phyloP scores from a whole-genome alignment of 1,284 basidiomycete species.

The Meira nashicola region DNA sequence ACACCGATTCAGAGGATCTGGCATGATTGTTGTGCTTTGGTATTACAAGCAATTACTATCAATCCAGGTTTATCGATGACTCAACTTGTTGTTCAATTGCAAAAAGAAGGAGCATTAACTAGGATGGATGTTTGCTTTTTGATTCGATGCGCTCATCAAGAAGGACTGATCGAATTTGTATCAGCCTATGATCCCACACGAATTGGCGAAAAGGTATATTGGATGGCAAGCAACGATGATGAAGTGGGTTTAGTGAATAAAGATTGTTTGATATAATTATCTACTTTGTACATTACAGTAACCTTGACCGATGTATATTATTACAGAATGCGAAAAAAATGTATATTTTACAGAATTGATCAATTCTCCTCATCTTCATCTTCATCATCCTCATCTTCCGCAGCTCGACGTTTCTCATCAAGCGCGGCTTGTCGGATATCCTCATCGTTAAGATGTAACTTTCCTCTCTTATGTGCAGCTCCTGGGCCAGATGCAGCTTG shows the following conservation, averaged over 20 bases:
- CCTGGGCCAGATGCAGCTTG: too few species aligned
- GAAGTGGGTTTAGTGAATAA: neutral
- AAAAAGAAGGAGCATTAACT: neutral
- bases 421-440: slow-evolving; percentile 28
- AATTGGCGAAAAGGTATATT: neutral
- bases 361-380: slow-evolving; percentile 10
- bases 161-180: neutral
- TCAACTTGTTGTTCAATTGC: neutral
- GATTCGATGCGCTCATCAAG: neutral
- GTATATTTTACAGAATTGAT: neutral
- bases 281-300: neutral
- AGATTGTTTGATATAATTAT: neutral
- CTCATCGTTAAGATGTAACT: slow-evolving; percentile 28
- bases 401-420: slow-evolving; percentile 17
- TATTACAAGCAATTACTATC: neutral
- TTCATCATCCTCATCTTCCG: slow-evolving; percentile 25
- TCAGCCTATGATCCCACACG: neutral
- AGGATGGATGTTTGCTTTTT: neutral
- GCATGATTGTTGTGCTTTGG: neutral
- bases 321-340: neutral
- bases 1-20: neutral
- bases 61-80: neutral
- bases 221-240: neutral
- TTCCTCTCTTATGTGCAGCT: slow-evolving; percentile 6
- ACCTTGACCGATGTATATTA: neutral